A percentile compares a stretch with the other conserved stretches of the same genome.
These are phyloP conservation scores for Flaveria trinervia DNA, from an alignment of 129 eudicot species.

Conservation along the genomic window DNA sequence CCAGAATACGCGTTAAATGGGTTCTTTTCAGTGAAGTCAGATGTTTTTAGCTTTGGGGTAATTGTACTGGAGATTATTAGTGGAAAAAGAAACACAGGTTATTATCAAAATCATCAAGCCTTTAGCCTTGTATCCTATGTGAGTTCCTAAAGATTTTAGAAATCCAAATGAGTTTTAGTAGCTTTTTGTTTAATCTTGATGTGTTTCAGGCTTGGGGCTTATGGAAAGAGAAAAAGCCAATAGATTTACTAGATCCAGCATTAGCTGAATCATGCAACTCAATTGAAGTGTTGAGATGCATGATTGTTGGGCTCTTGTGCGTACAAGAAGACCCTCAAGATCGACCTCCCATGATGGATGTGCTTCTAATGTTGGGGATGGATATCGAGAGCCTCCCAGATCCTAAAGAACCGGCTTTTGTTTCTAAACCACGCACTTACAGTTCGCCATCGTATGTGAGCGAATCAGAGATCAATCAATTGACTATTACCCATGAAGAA, in stretches of 20 bases:
- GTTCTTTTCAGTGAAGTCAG: conserved; percentile 44
- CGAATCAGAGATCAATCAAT: conserved; percentile 14
- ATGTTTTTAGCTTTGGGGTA: conserved; percentile 59
- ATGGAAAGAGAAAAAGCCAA: conserved; percentile 42
- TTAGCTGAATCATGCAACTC: conserved; percentile 41
- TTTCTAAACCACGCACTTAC: conserved; percentile 24
- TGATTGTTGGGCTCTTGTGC: conserved; percentile 46
- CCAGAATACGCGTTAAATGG: conserved; percentile 51
- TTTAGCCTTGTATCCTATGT: conserved; percentile 49
- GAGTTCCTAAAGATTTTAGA: conserved; percentile 21
- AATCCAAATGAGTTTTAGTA: not conserved
- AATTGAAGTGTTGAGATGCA: conserved; percentile 45
- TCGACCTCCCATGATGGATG: conserved; percentile 48
- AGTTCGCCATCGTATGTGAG: not conserved
- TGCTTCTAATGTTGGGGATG: conserved; percentile 43
- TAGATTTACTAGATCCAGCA: conserved; percentile 34
- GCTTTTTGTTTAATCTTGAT: not conserved
- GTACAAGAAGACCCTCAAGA: conserved; percentile 55
- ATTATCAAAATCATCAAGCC: conserved; percentile 38
- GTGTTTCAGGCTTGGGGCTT: conserved; percentile 46
- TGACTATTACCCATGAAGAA: conserved; percentile 25
- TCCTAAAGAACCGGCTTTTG: conserved; percentile 52
- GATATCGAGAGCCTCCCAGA: conserved; percentile 45
- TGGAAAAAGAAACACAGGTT: conserved; percentile 50
- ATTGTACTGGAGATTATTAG: conserved; percentile 52